A percentile compares a stretch with the other conserved stretches of the same genome.
Conservation (phyloP, 257 asterid species). For the Ophiorrhiza pumila region DNA sequence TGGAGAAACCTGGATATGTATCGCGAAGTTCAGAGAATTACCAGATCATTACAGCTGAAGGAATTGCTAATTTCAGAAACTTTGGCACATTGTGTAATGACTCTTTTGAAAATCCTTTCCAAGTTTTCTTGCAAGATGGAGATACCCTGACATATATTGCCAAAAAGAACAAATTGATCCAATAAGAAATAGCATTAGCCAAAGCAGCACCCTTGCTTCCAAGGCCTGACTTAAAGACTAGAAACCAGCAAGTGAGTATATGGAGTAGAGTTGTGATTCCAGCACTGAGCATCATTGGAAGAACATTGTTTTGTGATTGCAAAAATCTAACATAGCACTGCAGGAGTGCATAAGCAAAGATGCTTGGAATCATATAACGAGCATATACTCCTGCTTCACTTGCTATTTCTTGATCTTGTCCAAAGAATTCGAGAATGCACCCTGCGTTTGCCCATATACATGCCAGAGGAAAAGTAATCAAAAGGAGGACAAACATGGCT, state of each 20-base stretch:
- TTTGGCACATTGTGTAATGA: conserved; percentile 43
- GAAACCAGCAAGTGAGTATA: conserved; percentile 50
- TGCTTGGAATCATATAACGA: conserved; percentile 47
- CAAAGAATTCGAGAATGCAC: conserved; percentile 36
- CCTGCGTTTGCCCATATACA: conserved; percentile 65
- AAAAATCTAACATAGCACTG: conserved; percentile 58
- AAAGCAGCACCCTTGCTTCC: conserved; percentile 76
- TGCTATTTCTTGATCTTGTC: conserved; percentile 65
- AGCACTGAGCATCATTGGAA: conserved; percentile 64
- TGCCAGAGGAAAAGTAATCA: conserved; percentile 49
- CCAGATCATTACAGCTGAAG: conserved; percentile 78
- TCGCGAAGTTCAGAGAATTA: conserved; percentile 8
- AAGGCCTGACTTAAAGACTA: conserved; percentile 47
- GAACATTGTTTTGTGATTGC: conserved; percentile 62
- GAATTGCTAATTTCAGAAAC: conserved; percentile 57
- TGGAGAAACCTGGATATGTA: not conserved
- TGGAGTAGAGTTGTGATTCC: conserved; percentile 52
- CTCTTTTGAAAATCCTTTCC: conserved; percentile 57
- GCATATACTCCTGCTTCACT: conserved; percentile 63
- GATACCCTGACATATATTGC: conserved; percentile 44
- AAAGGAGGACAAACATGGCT: conserved; percentile 57
- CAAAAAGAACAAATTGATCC: conserved; percentile 54
- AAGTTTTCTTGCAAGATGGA: conserved; percentile 49
- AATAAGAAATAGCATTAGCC: conserved; percentile 58
- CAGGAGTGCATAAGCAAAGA: conserved; percentile 57